Evolutionary conservation across 768 basidiomycete genomes (phyloP), one percentile per base, ranked within the genome.

Genomic region (Nevesoporus exiguus): DNA sequence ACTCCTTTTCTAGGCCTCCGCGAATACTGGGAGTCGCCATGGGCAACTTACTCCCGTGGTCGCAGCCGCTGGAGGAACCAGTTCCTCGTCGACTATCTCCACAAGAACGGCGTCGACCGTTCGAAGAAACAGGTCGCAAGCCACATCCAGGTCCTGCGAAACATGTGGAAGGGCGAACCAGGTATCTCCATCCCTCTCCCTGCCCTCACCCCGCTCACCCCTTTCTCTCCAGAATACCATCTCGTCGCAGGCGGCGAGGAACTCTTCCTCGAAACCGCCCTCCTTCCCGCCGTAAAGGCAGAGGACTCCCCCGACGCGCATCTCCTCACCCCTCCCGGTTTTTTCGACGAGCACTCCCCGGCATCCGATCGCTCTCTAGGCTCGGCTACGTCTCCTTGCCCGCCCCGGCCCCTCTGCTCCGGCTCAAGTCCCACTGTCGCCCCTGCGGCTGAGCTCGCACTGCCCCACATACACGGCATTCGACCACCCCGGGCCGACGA

Each of bases 111-210:
- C 51, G 80, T 92, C 66, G 77, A 78, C 25, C 84, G 90, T 39
- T 79, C 87, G 42, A 91, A 91, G 77, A 91, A 92, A 70, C 90
- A 92, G 69, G 90, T 92, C 59, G 90, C 90, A n/a, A 88, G 86
- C 69, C 90, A 92, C 63, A 88, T 92, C 49, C 90, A 92, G 65
- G 89, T 90, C 52, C 69, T 90, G 51, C 76, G 88, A 47, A 91
- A 91, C 66, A 91, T 91, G 89, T 90, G 88, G 88, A 90, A 90
- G 68, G 89, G 88, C 22, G 82, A 87, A 55, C 78, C 84, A 75
- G 85, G 89, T 87, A 54, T 31, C 74, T 60, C 36, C 21, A 15
- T 41, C 17, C 27, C n/a, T 37, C 15, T 34, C 33, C 7, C 48
- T 44, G 1, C 5, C 61, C 34, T 37, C 43, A 0, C 45, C 14